Percentiles rank a stretch among this genome's conserved stretches.
These are phyloP conservation scores for Tarenaya hassleriana DNA, from an alignment of 345 rosid species.

Conservation along the genomic window DNA sequence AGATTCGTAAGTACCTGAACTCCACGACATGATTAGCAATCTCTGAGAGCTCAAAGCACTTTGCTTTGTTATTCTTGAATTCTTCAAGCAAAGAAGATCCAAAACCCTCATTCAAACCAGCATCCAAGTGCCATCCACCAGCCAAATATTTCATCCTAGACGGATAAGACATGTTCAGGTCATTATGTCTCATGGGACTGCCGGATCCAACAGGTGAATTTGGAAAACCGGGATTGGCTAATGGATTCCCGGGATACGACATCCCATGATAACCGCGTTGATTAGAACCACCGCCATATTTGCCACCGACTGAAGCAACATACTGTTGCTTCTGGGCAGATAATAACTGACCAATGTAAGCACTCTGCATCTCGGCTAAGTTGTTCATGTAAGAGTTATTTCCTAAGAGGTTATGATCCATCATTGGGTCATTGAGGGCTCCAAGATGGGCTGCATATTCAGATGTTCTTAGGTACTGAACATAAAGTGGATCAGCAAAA, in stretches of 20 bases:
- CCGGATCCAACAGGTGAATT: conserved; percentile 46
- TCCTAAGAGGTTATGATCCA: conserved; percentile 43
- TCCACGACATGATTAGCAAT: conserved; percentile 56
- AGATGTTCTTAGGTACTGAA: conserved; percentile 43
- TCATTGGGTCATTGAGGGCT: conserved; percentile 36
- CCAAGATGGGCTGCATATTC: conserved; percentile 44
- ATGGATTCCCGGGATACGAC: conserved; percentile 48
- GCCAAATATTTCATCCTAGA: conserved; percentile 37
- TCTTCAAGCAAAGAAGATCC: conserved; percentile 50
- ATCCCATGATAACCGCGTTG: conserved; percentile 43
- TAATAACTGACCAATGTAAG: conserved; percentile 41
- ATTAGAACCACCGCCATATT: conserved; percentile 38
- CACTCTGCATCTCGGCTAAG: conserved; percentile 43
- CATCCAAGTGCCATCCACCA: conserved; percentile 44
- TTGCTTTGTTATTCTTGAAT: conserved; percentile 50
- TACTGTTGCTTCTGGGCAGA: conserved; percentile 48
- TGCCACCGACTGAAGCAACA: conserved; percentile 35
- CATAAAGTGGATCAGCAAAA: conserved; percentile 47
- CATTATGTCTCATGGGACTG: conserved; percentile 43
- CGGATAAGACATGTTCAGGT: conserved; percentile 35
- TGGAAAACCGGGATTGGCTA: conserved; percentile 41
- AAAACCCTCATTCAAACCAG: conserved; percentile 33
- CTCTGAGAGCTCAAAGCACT: conserved; percentile 51
- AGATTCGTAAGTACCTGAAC: conserved; percentile 37
- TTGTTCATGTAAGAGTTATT: conserved; percentile 36